Evolutionary conservation across 2,329 filamentous ascomycete genomes (phyloP).

Genomic region (Aspergillus spinulosporus): DNA sequence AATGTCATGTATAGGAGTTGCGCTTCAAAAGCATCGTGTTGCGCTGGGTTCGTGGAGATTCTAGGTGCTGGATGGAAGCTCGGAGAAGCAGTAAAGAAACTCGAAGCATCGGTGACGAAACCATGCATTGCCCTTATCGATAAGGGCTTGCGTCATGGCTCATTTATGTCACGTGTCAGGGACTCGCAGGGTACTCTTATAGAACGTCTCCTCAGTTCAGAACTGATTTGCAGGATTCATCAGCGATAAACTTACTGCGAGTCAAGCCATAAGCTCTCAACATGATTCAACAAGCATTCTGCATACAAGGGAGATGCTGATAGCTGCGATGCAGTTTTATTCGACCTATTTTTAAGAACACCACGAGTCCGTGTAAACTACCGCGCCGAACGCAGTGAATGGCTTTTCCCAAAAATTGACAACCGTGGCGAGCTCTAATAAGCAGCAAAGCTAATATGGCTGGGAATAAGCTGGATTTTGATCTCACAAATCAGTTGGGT

Average conservation of each 20-base stretch:
- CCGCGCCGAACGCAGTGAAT: neutral
- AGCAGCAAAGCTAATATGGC: conserved; percentile 1
- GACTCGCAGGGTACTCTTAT: no score
- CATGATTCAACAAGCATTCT: conserved; percentile 2
- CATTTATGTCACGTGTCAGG: neutral
- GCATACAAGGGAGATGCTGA: conserved; percentile 4
- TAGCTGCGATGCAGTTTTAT: conserved; percentile 10
- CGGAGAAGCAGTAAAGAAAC: conserved; percentile 22
- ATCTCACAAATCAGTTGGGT: neutral
- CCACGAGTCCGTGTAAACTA: neutral
- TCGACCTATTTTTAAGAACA: neutral
- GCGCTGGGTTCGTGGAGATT: conserved; percentile 18
- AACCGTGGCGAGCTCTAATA: conserved; percentile 7
- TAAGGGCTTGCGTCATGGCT: conserved; percentile 21
- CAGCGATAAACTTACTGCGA: neutral
- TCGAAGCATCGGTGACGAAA: conserved; percentile 27
- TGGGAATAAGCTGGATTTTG: conserved; percentile 6
- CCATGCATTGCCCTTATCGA: conserved; percentile 30
- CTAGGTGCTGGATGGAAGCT: conserved; percentile 25
- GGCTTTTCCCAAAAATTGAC: conserved; percentile 10
- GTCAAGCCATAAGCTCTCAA: neutral
- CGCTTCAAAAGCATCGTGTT: conserved; percentile 8
- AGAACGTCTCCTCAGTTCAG: no score
- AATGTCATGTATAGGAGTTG: neutral
- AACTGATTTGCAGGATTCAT: neutral